Evolutionary conservation across 148 eudicot species (phyloP), one percentile per base, ranked within the genome.

Genomic region (Selenicereus undatus): DNA sequence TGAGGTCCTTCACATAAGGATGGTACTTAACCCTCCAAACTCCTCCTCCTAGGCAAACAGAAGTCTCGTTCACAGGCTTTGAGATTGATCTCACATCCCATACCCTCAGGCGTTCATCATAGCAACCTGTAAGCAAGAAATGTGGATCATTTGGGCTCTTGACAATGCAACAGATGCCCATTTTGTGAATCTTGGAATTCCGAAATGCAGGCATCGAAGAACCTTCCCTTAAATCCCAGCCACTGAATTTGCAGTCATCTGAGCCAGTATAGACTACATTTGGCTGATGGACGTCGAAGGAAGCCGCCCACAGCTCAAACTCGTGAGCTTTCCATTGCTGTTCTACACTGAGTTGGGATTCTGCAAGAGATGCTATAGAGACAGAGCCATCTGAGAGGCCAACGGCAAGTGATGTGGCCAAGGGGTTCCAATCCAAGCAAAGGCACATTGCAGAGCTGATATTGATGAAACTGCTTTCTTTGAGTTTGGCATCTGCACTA

Each of bases 11-110:
- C 39, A 87, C 77, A 79, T 27, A 82, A 54, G 98, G 98, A 76
- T 93, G 97, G 74, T 88, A 88, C 89, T 93, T 96, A 50, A 96
- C 89, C 88, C 99, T 94, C 99, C 98, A 96, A 84, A 96, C 99
- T 24, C 99, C 99, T 7, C 99, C 98, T 3, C 99, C 98, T 27
- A 93, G 80, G 81, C 86, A 73, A 50, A 92, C 78, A 9, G 93
- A 90, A 65, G 93, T 83, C 82, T 93, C 95, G 84, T 71, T 86
- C 56, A 93, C 83, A 10, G 97, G 99, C 82, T 74, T 90, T 77
- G 91, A 91, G 54, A 83, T 86, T 60, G 91, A 92, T 88, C 99
- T 89, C 62, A 90, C 84, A 79, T 93, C 99, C 97, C 98, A 96
- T 80, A 93, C 78, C 81, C 99, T 85, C 70, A 95, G 80, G 72